These are phyloP conservation scores for Cladosporium sp. DNA, from an alignment of 2,329 filamentous ascomycete species.

Conservation along the genomic window DNA sequence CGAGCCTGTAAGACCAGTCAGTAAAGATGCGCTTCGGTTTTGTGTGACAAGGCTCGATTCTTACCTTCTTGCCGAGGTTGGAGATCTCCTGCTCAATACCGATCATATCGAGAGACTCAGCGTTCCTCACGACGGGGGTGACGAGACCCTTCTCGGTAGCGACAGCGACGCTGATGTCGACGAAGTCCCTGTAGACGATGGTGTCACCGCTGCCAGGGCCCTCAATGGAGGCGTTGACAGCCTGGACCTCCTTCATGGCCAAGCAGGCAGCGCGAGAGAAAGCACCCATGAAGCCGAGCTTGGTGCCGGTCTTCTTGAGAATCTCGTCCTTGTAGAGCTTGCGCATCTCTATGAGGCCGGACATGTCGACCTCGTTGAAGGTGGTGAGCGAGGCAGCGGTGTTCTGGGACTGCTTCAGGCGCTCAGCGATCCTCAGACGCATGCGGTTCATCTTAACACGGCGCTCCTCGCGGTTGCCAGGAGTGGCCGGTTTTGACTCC, in stretches of 20 bases:
- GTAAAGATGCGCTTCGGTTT: conserved; percentile 7
- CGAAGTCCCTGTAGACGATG: conserved; percentile 96
- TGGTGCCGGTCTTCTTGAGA: conserved; percentile 91
- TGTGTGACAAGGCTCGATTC: conserved; percentile 15
- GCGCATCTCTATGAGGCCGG: conserved; percentile 90
- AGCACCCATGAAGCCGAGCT: conserved; percentile 99
- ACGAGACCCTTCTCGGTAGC: conserved; percentile 96
- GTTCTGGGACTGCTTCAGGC: conserved; percentile 98
- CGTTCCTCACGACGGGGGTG: conserved; percentile 91
- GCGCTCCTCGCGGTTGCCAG: conserved; percentile 77
- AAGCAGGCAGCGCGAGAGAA: conserved; percentile 86
- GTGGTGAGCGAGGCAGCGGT: conserved; percentile 94
- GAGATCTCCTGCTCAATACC: conserved; percentile 87
- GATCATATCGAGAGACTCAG: conserved; percentile 80
- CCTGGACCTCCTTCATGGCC: conserved; percentile 91
- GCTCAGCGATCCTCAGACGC: conserved; percentile 93
- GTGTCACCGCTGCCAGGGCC: conserved; percentile 92
- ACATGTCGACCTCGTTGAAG: conserved; percentile 99
- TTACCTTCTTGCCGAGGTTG: conserved; percentile 89
- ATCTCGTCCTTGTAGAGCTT: conserved; percentile 96
- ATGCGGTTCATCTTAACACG: conserved; percentile 99
- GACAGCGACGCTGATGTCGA: conserved; percentile 94
- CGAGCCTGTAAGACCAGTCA: conserved; percentile 57
- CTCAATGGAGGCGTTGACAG: conserved; percentile 94
- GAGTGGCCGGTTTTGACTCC: conserved; percentile 32